Conservation (phyloP, 2,329 filamentous ascomycete genomes). For the Aureobasidium sp. region DNA sequence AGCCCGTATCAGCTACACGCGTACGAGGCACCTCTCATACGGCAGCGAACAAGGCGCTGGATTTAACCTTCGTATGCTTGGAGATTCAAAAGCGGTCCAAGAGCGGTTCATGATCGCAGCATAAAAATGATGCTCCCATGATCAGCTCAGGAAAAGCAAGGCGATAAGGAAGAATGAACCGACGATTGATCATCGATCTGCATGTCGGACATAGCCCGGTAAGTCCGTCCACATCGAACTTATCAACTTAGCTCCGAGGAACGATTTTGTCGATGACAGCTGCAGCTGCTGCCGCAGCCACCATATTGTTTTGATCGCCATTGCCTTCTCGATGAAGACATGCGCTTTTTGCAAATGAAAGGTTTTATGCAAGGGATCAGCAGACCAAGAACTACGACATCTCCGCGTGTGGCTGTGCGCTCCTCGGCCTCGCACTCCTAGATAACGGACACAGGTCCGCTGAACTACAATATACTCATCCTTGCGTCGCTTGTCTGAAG, state of each 20-base stretch:
- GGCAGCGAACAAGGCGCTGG: not conserved
- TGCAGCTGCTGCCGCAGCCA: not conserved
- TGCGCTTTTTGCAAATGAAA: not conserved
- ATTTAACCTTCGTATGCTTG: not conserved
- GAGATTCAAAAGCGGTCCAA: not conserved
- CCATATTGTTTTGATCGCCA: not conserved
- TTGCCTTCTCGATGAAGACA: not conserved
- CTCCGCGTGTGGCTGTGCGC: not conserved
- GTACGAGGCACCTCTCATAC: not conserved
- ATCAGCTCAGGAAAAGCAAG: not conserved
- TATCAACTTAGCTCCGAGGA: slow-evolving; percentile 2
- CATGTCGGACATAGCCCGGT: not conserved
- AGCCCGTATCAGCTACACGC: not conserved
- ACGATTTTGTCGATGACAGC: not conserved
- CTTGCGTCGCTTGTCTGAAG: not conserved
- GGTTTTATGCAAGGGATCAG: not conserved
- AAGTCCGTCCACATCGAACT: not conserved
- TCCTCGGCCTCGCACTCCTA: not conserved
- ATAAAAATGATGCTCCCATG: not conserved
- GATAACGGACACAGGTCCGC: not conserved
- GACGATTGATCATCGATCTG: not conserved
- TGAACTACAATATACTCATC: not conserved
- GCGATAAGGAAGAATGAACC: not conserved
- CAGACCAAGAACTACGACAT: not conserved
- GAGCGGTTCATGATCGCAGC: not conserved